Evolutionary conservation across 257 asterid species (phyloP), one percentile per base, ranked within the genome.

Genomic region (Solanum chiquidenum): DNA sequence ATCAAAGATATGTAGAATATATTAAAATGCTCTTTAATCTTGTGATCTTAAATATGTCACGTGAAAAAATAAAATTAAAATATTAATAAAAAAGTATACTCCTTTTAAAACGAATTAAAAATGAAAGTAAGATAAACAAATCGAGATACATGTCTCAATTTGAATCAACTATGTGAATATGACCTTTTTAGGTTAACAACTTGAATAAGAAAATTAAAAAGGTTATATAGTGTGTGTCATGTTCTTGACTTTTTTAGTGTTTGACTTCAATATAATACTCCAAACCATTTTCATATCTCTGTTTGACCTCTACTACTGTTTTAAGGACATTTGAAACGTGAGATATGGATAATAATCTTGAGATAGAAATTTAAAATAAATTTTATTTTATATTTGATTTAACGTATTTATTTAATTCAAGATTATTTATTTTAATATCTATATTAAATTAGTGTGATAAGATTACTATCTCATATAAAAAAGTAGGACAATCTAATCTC

Each of bases 401-500:
- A 52, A 52, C 1, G 62, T 18, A 52, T 16, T 1, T 2, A 0
- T 6, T 52, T 6, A 52, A 1, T 7, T 52, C 0, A 4, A 52
- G 1, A 52, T 52, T 52, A 6, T 52, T 16, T 2, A 52, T 52
- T 2, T 16, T 1, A 5, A 14, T 14, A 49, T 14, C 0, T 14
- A 49, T 49, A 49, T 14, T 49, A 49, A 49, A 49, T 14, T 49
- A 1, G 7, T 14, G 21, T 16, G 23, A 49, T 16, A 2, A 40
- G 12, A 49, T 49, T 4, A 46, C 6, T 13, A 49, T 2, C 21
- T 6, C 23, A 49, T 16, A 6, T 2, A 14, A 49, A 16, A 44
- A 49, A 16, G 1, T 5, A 49, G 3, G 1, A 16, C 3, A 52
- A 52, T 14, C 16, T 16, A 52, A 52, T 52, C 1, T 16, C 23